Percentiles rank a stretch among this genome's conserved stretches.
These are phyloP conservation scores for Sporothrix luriei DNA, from an alignment of 2,329 filamentous ascomycete genomes.

Conservation along the genomic window DNA sequence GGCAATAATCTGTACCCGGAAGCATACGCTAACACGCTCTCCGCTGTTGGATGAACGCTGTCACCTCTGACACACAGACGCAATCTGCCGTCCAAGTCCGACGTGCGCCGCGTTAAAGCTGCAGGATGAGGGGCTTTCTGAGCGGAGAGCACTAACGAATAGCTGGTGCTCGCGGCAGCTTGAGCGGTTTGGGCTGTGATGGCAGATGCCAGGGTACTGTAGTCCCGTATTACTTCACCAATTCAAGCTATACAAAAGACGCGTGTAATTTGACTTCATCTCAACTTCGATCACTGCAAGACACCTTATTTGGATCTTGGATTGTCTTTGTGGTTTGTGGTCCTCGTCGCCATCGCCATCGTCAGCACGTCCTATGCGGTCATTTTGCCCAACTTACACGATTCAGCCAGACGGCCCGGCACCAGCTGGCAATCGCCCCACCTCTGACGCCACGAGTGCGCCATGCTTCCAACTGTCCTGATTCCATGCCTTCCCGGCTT, in stretches of 20 bases:
- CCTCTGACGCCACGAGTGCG: slow-evolving; percentile 4
- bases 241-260: background rate
- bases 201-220: background rate
- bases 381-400: slow-evolving; percentile 12
- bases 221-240: background rate
- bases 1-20: background rate
- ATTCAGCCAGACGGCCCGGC: slow-evolving; percentile 11
- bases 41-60: background rate
- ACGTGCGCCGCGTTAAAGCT: slow-evolving; percentile 3
- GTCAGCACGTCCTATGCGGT: background rate
- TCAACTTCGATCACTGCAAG: background rate
- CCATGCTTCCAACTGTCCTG: slow-evolving; percentile 22
- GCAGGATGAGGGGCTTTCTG: slow-evolving; percentile 4
- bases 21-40: slow-evolving; percentile 3
- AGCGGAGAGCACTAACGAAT: slow-evolving; percentile 22
- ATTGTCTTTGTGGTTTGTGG: background rate
- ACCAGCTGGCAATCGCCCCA: slow-evolving; percentile 27
- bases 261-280: background rate
- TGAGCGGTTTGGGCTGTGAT: slow-evolving; percentile 1
- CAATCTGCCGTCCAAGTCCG: slow-evolving; percentile 2
- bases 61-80: background rate
- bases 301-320: background rate
- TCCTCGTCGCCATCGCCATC: too few species aligned
- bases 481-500: slow-evolving; percentile 13
- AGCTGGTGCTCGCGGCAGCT: slow-evolving; percentile 14